Evolutionary conservation across 306 rosid species (phyloP).

Genomic region (Rosa chinensis): DNA sequence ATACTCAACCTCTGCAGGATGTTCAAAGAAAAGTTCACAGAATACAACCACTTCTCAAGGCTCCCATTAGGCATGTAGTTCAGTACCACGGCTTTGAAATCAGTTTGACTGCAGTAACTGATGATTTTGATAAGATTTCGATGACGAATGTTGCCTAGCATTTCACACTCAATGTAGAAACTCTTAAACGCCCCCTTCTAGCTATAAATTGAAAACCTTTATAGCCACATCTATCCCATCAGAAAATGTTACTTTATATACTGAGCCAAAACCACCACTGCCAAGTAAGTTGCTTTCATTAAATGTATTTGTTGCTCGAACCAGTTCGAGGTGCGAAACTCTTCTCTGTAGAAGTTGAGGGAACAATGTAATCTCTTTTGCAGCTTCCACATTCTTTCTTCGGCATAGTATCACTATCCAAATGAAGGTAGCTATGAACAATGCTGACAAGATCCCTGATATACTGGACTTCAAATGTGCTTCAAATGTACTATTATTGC

Average conservation of each 20-base stretch:
- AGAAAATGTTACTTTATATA: too few species aligned
- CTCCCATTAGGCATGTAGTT: constrained; percentile 29
- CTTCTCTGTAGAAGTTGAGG: constrained; percentile 9
- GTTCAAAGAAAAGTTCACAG: not conserved
- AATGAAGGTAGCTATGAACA: not conserved
- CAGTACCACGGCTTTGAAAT: constrained; percentile 30
- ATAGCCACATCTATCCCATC: too few species aligned
- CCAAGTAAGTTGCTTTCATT: not conserved
- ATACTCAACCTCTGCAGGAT: constrained; percentile 23
- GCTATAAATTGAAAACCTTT: too few species aligned
- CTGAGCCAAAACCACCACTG: too few species aligned
- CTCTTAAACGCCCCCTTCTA: constrained; percentile 3
- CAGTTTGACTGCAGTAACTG: not conserved
- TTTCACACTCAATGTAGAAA: constrained; percentile 9
- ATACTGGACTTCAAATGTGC: constrained; percentile 7
- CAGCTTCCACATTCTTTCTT: not conserved
- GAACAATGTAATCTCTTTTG: not conserved
- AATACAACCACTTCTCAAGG: constrained; percentile 25
- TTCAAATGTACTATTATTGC: not conserved
- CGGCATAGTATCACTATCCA: not conserved
- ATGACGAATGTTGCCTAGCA: constrained; percentile 16
- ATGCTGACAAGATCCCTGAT: not conserved
- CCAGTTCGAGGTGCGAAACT: constrained; percentile 30
- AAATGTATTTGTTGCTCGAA: constrained; percentile 20
- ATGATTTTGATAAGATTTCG: constrained; percentile 31